Conservation (phyloP, 805 yeast species). For the Candida methanosorbosa region DNA sequence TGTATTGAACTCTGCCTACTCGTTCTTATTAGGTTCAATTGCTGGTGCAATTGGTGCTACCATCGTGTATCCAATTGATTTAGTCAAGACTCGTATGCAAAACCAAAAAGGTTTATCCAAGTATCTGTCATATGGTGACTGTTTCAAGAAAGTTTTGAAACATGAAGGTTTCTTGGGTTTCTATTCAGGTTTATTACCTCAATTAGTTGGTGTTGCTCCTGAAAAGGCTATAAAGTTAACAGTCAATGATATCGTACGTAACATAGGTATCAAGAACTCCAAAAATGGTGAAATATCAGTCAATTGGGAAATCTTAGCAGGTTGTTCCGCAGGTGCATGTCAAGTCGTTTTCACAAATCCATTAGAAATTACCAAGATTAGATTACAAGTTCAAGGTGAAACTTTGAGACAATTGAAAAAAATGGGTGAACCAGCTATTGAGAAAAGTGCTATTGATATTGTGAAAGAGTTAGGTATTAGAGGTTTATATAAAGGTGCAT, state of each 20-base stretch:
- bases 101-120: slow-evolving; percentile 71
- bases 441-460: slow-evolving; percentile 57
- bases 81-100: slow-evolving; percentile 96
- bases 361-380: slow-evolving; percentile 87
- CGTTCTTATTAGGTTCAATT: slow-evolving; percentile 82
- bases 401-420: slow-evolving; percentile 29
- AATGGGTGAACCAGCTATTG: slow-evolving; percentile 20
- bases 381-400: slow-evolving; percentile 91
- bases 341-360: slow-evolving; percentile 97
- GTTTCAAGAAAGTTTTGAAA: slow-evolving; percentile 67
- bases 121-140: slow-evolving; percentile 78
- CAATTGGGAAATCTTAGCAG: slow-evolving; percentile 72
- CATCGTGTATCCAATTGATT: slow-evolving; percentile 91
- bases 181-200: slow-evolving; percentile 91
- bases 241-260: slow-evolving; percentile 82
- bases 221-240: slow-evolving; percentile 96
- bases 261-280: slow-evolving; percentile 48
- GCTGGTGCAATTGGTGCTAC: slow-evolving; percentile 99
- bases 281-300: slow-evolving; percentile 39
- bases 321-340: slow-evolving; percentile 93
- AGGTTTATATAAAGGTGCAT: slow-evolving; percentile 87
- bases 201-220: slow-evolving; percentile 94
- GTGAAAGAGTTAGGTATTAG: slow-evolving; percentile 69
- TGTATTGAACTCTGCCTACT: slow-evolving; percentile 79
- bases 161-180: slow-evolving; percentile 80